Base-by-base conservation (phyloP, 441 rosid species). In the Flueggea neowawraea region DNA sequence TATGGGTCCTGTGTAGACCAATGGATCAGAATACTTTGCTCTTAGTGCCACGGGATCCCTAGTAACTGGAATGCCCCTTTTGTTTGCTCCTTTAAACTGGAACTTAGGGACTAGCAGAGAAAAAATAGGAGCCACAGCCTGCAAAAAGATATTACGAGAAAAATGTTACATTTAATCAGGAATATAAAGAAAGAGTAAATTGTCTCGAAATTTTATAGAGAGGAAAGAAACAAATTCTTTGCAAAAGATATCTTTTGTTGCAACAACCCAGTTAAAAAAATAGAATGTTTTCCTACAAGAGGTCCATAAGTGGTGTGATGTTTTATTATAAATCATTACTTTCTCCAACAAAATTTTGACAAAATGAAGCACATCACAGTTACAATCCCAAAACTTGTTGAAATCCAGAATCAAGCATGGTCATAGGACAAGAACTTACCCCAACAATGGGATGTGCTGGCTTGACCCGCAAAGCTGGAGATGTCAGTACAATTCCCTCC, bases 1-100 rank as follows among this genome's bases (percentile, higher is more conserved):
- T 60, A 94, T 88, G 36, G 98, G 97, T 57, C 97, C 98, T 3
- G 97, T 94, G 70, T 94, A 94, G 66, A 94, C 98, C 80, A 94
- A 73, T 8, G 98, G 98, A 73, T 94, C 98, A 17, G 89, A 80
- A 68, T 94, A 94, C 69, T 94, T 94, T 60, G 96, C 95, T 63
- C 75, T 51, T 54, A 89, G 77, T 17, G 97, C 98, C 36, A 75
- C 95, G 44, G 98, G 98, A 72, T 94, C 97, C 75, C 97, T 83
- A 6, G 98, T 76, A 52, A 94, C 98, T n/a, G 98, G 98, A 71
- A 94, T 85, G 47, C 98, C 98, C 72, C 91, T 82, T 77, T 87
- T 94, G 93, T 94, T 94, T 44, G 98, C 98, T 72, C 98, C 98
- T 77, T 90, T 94, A 69, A 94, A 89, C 77, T 90, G 98, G 73